Percentiles rank a stretch among this genome's conserved stretches.
These are phyloP conservation scores for Ascochyta koolunga DNA, from an alignment of 2,329 filamentous ascomycete species.

Conservation along the genomic window DNA sequence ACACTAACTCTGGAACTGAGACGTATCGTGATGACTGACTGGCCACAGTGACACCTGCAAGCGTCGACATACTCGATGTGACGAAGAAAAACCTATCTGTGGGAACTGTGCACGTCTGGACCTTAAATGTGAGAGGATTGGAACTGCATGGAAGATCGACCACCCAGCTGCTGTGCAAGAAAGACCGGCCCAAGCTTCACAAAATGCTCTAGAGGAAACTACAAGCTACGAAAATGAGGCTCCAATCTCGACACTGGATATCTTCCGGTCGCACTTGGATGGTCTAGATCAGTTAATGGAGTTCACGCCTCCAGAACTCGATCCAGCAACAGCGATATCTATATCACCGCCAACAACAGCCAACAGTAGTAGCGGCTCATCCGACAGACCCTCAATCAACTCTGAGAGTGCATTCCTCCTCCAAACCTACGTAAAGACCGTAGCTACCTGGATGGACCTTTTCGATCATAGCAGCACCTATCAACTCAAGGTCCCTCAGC, in stretches of 20 bases:
- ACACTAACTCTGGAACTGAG: background rate
- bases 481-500: constrained; percentile 36
- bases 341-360: constrained; percentile 19
- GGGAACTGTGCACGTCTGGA: constrained; percentile 40
- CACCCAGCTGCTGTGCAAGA: constrained; percentile 2
- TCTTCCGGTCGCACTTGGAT: constrained; percentile 34
- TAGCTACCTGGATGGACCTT: constrained; percentile 45
- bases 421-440: constrained; percentile 39
- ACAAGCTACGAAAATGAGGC: background rate
- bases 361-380: background rate
- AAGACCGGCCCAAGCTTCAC: constrained; percentile 5
- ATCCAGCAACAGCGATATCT: constrained; percentile 18
- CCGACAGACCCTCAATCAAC: constrained; percentile 25
- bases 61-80: constrained; percentile 42
- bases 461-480: constrained; percentile 41
- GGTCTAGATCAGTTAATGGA: constrained; percentile 25
- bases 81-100: constrained; percentile 43
- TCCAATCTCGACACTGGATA: constrained; percentile 14
- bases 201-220: constrained; percentile 20
- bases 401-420: constrained; percentile 41
- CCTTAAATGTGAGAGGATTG: constrained; percentile 36
- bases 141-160: constrained; percentile 21
- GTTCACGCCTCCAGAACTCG: constrained; percentile 14
- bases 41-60: constrained; percentile 41
- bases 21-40: constrained; percentile 4